These are phyloP conservation scores for Sarcodon sp. DNA, from an alignment of 768 basidiomycete genomes.

Conservation along the genomic window DNA sequence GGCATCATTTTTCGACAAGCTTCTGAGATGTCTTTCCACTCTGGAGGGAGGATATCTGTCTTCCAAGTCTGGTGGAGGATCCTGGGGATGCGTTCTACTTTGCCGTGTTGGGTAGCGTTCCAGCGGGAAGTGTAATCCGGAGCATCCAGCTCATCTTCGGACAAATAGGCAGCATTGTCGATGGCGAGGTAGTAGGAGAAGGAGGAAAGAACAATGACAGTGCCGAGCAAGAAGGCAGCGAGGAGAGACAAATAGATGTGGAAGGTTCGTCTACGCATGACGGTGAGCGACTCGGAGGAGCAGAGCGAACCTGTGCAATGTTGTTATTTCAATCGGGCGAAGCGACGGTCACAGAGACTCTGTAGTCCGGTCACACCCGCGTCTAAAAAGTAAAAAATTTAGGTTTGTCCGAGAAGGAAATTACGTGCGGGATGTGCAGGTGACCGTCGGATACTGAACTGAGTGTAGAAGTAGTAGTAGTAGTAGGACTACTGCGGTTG, in stretches of 20 bases:
- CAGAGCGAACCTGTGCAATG: neutral
- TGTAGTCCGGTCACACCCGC: no score
- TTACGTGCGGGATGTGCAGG: no score
- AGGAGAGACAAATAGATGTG: constrained; percentile 41
- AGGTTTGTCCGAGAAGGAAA: no score
- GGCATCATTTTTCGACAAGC: constrained; percentile 86
- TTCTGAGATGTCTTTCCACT: constrained; percentile 74
- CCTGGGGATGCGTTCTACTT: constrained; percentile 71
- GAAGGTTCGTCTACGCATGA: constrained; percentile 30
- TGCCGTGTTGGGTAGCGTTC: constrained; percentile 49
- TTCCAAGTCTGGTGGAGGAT: constrained; percentile 99
- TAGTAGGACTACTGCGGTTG: no score
- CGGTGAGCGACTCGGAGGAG: constrained; percentile 18
- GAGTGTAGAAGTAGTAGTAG: no score
- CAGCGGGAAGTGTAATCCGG: constrained; percentile 41
- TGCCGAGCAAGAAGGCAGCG: constrained; percentile 73
- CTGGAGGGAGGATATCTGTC: constrained; percentile 67
- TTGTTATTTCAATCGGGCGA: no score
- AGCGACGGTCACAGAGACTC: no score
- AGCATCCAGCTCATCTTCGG: constrained; percentile 61
- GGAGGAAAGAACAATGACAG: constrained; percentile 83
- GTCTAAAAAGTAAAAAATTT: no score
- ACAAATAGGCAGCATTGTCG: constrained; percentile 63
- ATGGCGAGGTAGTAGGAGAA: constrained; percentile 86
- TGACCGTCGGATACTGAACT: no score